Percentiles rank a stretch among this genome's conserved stretches.
These are phyloP conservation scores for Aspergillus sclerotioniger DNA, from an alignment of 495 filamentous ascomycete species.

Conservation along the genomic window DNA sequence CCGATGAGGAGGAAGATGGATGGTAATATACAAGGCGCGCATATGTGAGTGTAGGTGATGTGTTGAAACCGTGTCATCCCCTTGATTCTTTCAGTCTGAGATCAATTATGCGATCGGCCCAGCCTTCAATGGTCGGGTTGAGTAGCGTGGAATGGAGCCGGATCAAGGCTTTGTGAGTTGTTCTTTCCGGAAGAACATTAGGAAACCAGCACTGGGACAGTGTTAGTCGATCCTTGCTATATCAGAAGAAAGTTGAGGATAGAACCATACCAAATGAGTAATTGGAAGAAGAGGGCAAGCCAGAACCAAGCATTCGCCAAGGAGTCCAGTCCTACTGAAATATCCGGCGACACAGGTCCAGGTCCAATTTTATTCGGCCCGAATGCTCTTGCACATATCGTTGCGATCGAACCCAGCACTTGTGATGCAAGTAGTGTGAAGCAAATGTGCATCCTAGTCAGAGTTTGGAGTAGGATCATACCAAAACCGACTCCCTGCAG, in stretches of 20 bases:
- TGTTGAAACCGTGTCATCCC: neutral
- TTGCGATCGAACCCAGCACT: slow-evolving; percentile 50
- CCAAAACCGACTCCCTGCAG: slow-evolving; percentile 51
- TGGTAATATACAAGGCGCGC: slow-evolving; percentile 5
- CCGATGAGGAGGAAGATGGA: neutral
- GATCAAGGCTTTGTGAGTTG: slow-evolving; percentile 64
- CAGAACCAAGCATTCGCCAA: slow-evolving; percentile 63
- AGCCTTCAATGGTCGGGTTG: no score
- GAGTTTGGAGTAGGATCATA: slow-evolving; percentile 51
- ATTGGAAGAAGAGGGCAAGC: slow-evolving; percentile 60
- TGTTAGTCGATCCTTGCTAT: slow-evolving; percentile 6
- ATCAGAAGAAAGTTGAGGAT: neutral
- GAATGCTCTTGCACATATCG: slow-evolving; percentile 46
- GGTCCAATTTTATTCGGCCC: slow-evolving; percentile 50
- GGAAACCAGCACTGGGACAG: slow-evolving; percentile 54
- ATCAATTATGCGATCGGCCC: no score
- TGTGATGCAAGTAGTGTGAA: slow-evolving; percentile 51
- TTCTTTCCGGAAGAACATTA: slow-evolving; percentile 70
- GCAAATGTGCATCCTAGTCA: slow-evolving; percentile 51
- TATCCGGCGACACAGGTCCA: slow-evolving; percentile 48
- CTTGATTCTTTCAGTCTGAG: neutral
- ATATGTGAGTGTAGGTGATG: neutral
- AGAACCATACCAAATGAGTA: slow-evolving; percentile 55
- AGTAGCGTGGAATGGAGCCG: neutral
- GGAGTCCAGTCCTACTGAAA: slow-evolving; percentile 42